phyloP scores from a whole-genome alignment of 805 yeast species.

The Candida caryicola region DNA sequence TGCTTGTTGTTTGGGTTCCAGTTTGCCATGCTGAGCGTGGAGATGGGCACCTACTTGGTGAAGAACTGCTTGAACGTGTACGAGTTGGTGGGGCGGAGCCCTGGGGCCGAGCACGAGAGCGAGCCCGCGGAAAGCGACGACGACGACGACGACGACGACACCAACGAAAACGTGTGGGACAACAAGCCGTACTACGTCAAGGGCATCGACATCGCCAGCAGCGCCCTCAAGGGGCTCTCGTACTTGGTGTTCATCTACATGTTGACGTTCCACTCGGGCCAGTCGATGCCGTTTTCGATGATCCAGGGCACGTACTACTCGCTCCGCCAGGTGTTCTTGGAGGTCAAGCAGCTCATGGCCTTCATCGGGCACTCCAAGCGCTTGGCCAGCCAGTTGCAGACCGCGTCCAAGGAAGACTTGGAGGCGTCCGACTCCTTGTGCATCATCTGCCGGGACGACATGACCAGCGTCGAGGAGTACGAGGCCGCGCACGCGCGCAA shows the following conservation, averaged over 20 bases:
- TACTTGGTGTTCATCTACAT: slow-evolving; percentile 33
- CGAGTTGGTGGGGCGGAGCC: slow-evolving; percentile 43
- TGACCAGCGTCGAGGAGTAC: slow-evolving; percentile 49
- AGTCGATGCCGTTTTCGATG: slow-evolving; percentile 37
- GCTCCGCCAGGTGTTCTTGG: slow-evolving; percentile 28
- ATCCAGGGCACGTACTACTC: slow-evolving; percentile 45
- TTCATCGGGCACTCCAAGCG: slow-evolving; percentile 56
- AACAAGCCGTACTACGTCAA: slow-evolving; percentile 59
- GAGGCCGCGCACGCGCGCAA: slow-evolving; percentile 18
- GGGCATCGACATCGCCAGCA: slow-evolving; percentile 51
- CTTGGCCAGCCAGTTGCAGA: slow-evolving; percentile 58
- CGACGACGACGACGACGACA: slow-evolving; percentile 22
- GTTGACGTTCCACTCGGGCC: slow-evolving; percentile 29
- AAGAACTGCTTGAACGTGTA: slow-evolving; percentile 50
- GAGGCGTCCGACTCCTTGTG: slow-evolving; percentile 60
- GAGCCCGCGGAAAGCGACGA: slow-evolving; percentile 4
- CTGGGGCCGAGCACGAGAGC: slow-evolving; percentile 1
- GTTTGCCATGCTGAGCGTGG: slow-evolving; percentile 61
- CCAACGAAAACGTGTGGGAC: slow-evolving; percentile 73
- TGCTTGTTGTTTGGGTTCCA: slow-evolving; percentile 74
- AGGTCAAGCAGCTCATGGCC: slow-evolving; percentile 43
- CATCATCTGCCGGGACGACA: slow-evolving; percentile 89
- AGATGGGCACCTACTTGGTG: slow-evolving; percentile 44
- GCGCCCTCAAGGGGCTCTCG: slow-evolving; percentile 34
- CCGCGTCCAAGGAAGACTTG: slow-evolving; percentile 63